Base-by-base conservation (phyloP, 768 basidiomycete genomes). In the Boletus edulis region DNA sequence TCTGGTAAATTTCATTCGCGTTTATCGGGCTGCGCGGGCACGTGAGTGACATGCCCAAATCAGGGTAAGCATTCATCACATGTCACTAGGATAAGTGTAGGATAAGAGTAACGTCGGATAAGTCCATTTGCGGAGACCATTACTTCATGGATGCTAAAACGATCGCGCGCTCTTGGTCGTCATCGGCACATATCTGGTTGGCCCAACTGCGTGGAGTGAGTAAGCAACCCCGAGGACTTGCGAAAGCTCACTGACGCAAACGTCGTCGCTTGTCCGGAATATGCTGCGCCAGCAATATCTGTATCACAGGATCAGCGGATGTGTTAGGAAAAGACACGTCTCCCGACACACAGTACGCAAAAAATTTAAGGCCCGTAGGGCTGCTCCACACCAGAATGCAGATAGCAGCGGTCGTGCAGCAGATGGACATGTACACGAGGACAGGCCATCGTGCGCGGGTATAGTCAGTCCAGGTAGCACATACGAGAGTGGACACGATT, bases 61-160 rank as follows among this genome's bases (percentile, higher is more conserved):
- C n/a, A n/a, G n/a, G n/a, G n/a, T n/a, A n/a, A n/a, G n/a, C n/a
- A n/a, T n/a, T n/a, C n/a, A n/a, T n/a, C n/a, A n/a, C n/a, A n/a
- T n/a, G n/a, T n/a, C n/a, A n/a, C n/a, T n/a, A n/a, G n/a, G n/a
- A n/a, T n/a, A n/a, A n/a, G n/a, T n/a, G n/a, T n/a, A n/a, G n/a
- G n/a, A n/a, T n/a, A n/a, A n/a, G n/a, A n/a, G n/a, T n/a, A n/a
- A n/a, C n/a, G n/a, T n/a, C n/a, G n/a, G n/a, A n/a, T n/a, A n/a
- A n/a, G n/a, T n/a, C n/a, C n/a, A n/a, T n/a, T n/a, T n/a, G n/a
- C n/a, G n/a, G 13, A n/a, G 8, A 50, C 15, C 58, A 74, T 32
- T 60, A 84, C 83, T 90, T 90, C 89, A 91, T 90, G 7, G 82
- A 84, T 24, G 84, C 87, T 15, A 91, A 76, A 4, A 89, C 85